These are phyloP conservation scores for Vickermania ingenoplastis DNA, from an alignment of 208 protist species.

Conservation along the genomic window DNA sequence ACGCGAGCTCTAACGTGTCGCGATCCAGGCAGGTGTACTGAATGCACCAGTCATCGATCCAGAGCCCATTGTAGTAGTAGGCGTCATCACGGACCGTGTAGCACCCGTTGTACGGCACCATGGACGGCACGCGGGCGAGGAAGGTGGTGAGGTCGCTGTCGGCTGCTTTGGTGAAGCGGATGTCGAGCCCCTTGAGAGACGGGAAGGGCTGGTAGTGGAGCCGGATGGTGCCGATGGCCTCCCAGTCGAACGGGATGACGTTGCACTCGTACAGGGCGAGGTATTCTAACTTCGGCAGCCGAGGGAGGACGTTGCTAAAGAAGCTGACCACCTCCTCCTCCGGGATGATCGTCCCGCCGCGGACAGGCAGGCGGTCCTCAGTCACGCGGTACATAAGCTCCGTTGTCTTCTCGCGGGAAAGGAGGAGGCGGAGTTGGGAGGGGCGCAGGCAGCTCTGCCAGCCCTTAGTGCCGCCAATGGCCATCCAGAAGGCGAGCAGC, in stretches of 20 bases:
- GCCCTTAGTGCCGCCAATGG: background rate
- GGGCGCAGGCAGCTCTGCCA: background rate
- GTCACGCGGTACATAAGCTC: conserved; percentile 2
- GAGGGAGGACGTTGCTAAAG: conserved; percentile 1
- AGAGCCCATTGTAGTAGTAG: background rate
- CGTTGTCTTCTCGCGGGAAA: background rate
- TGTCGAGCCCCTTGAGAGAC: background rate
- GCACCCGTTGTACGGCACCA: background rate
- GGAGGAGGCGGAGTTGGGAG: conserved; percentile 1
- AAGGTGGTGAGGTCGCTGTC: background rate
- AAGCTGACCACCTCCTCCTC: conserved; percentile 1
- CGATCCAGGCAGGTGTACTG: background rate
- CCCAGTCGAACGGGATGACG: conserved; percentile 1
- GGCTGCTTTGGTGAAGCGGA: background rate
- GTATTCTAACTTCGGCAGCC: background rate
- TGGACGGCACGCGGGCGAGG: background rate
- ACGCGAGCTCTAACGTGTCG: background rate
- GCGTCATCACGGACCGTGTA: background rate
- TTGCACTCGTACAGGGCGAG: background rate
- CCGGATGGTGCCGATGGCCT: background rate
- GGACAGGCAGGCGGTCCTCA: background rate
- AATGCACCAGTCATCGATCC: conserved; percentile 1
- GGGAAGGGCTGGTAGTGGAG: background rate
- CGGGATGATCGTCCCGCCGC: background rate
- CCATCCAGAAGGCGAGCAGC: background rate